Percentiles rank a stretch among this genome's conserved stretches.
phyloP scores from a whole-genome alignment of 2,329 filamentous ascomycete genomes.

The Clarireedia hainanense region DNA sequence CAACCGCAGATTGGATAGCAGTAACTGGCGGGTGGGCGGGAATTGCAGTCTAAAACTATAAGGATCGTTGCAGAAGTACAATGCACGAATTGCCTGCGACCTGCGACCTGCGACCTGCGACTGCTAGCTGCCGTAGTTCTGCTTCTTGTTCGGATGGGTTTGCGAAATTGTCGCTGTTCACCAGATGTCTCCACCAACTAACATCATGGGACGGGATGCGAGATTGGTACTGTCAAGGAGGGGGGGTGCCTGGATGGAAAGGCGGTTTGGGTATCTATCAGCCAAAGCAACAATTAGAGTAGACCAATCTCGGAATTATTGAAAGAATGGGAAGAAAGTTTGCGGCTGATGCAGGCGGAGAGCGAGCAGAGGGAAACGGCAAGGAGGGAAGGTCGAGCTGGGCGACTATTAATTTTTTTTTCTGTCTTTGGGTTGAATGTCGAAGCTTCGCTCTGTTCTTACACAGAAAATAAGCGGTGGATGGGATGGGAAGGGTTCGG shows the following conservation, averaged over 20 bases:
- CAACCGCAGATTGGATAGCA: constrained; percentile 8
- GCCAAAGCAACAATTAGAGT: too few relatives aligned
- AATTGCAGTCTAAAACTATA: constrained; percentile 1
- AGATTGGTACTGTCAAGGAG: background rate
- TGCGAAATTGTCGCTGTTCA: constrained; percentile 29
- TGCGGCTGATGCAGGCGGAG: constrained; percentile 10
- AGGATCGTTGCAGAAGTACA: constrained; percentile 4
- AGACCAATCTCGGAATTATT: background rate
- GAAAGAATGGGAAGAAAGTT: constrained; percentile 9
- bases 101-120: too few relatives aligned
- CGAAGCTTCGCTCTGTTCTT: background rate
- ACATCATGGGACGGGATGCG: constrained; percentile 35
- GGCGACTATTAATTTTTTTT: constrained; percentile 1
- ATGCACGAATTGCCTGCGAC: background rate
- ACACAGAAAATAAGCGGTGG: constrained; percentile 5
- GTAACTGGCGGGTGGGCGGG: constrained; percentile 1
- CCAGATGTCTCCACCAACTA: constrained; percentile 34
- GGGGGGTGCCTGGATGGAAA: background rate
- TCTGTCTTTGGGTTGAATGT: background rate
- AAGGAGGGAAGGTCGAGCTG: background rate
- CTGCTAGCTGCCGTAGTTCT: too few relatives aligned
- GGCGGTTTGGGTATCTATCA: background rate
- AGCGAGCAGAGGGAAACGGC: background rate
- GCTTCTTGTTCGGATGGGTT: background rate
- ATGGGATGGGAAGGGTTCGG: background rate